Evolutionary conservation across 2,329 filamentous ascomycete species (phyloP), one percentile per base, ranked within the genome.

Genomic region (Pyrenophora tritici-repentis): DNA sequence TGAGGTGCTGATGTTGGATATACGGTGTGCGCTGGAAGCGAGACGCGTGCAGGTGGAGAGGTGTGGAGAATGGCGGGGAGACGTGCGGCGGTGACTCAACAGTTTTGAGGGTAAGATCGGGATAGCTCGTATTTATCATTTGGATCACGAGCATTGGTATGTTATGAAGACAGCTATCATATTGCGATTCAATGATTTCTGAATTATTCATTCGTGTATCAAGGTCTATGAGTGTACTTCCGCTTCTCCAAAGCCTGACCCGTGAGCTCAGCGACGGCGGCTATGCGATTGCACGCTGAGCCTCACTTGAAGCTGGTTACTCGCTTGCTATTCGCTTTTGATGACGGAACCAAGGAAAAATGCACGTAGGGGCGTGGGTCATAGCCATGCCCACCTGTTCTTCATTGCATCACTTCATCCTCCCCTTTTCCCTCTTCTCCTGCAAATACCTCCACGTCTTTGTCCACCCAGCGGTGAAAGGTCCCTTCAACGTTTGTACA

Each of bases 401-500:
- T 29, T 6, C 13, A 1, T 20, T 46, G 9, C 2, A 16, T 62
- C 50, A 67, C 44, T 66, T 68, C 53, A 66, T 63, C 59, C 62
- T 73, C 4, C 71, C 75, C 61, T 79, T 80, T 24, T 67, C 66
- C 37, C 77, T 64, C 80, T 99, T 99, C 72, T 97, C 94, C 36
- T 82, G 79, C 47, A 95, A 66, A 71, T 99, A 99, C 56, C 86
- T 83, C 78, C 83, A 82, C 5, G 87, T 87, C 64, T 86, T 84
- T 6, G 78, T 69, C 13, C 89, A 71, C 0, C 94, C 95, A 0
- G 89, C 86, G 2, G 91, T 97, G 37, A 97, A 73, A 1, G 89
- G 72, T 2, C 91, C 87, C 76, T 99, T 99, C 56, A 93, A 70
- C 46, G 86, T 94, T 75, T 99, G 93, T 4, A 86, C 86, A 2